phyloP scores from a whole-genome alignment of 2,329 filamentous ascomycete species.

The Chrysoporthe cubensis region DNA sequence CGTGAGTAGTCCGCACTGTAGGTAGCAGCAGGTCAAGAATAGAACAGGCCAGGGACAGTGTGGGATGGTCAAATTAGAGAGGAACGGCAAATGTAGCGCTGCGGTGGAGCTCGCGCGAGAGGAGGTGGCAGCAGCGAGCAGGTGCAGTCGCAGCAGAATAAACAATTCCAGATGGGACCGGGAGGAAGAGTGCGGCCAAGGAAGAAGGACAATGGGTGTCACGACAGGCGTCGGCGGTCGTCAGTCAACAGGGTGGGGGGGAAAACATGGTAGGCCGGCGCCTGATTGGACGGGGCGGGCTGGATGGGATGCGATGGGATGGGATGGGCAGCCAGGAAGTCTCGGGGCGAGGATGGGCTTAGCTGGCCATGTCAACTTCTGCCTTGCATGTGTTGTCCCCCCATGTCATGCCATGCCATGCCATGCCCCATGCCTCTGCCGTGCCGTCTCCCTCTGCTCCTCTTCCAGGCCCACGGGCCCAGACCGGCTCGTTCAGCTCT shows the following conservation, averaged over 20 bases:
- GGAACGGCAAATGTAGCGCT: slow-evolving; percentile 2
- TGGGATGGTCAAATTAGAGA: slow-evolving; percentile 8
- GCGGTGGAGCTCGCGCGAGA: background rate
- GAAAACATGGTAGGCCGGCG: background rate
- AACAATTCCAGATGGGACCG: background rate
- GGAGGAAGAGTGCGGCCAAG: background rate
- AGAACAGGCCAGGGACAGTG: slow-evolving; percentile 3
- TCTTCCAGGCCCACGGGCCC: background rate
- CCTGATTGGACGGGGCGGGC: background rate
- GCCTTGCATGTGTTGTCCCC: background rate
- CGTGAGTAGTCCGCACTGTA: background rate
- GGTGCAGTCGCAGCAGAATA: background rate
- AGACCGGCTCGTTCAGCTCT: background rate
- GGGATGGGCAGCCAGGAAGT: background rate
- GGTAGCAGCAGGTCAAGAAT: background rate
- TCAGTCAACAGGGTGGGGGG: background rate
- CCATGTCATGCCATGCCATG: background rate
- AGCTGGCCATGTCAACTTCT: background rate
- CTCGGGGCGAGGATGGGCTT: background rate
- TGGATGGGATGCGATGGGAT: background rate
- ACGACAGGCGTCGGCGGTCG: background rate
- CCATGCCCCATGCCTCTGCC: background rate
- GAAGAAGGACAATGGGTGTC: background rate
- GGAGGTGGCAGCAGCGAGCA: background rate
- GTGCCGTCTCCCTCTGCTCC: background rate